These are phyloP conservation scores for Phaffomyces antillensis DNA, from an alignment of 805 yeast genomes.

Conservation along the genomic window DNA sequence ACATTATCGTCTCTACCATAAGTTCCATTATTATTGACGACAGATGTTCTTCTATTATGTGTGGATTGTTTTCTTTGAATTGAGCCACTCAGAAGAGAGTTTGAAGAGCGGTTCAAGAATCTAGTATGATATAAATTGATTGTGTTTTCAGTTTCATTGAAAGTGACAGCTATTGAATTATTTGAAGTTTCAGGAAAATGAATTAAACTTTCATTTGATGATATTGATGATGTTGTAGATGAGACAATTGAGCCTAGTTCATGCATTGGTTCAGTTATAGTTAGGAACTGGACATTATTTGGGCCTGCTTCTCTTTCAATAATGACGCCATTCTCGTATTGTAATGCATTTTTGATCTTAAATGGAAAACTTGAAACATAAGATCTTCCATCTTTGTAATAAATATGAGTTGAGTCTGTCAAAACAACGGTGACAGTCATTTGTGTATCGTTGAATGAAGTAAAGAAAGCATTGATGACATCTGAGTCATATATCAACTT, in stretches of 20 bases:
- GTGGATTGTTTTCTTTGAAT: slow-evolving; percentile 16
- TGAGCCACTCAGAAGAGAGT: neutral
- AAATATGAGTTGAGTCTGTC: slow-evolving; percentile 53
- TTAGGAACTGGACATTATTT: slow-evolving; percentile 36
- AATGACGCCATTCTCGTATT: slow-evolving; percentile 62
- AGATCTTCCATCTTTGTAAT: slow-evolving; percentile 51
- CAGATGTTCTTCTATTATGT: slow-evolving; percentile 14
- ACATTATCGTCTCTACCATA: neutral
- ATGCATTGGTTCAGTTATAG: slow-evolving; percentile 66
- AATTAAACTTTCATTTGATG: slow-evolving; percentile 49
- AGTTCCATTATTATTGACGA: neutral
- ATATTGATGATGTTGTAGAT: slow-evolving; percentile 59
- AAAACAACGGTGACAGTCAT: slow-evolving; percentile 54
- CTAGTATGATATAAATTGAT: slow-evolving; percentile 53
- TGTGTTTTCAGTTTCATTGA: slow-evolving; percentile 36
- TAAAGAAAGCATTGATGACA: slow-evolving; percentile 54
- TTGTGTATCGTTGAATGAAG: slow-evolving; percentile 34
- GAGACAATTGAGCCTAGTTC: slow-evolving; percentile 69
- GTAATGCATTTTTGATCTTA: slow-evolving; percentile 48
- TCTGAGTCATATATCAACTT: slow-evolving; percentile 43
- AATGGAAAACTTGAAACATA: slow-evolving; percentile 67
- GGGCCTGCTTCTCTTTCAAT: slow-evolving; percentile 39
- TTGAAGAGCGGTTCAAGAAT: slow-evolving; percentile 25
- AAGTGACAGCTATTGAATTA: slow-evolving; percentile 49
- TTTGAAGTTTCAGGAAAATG: slow-evolving; percentile 41